Base-by-base conservation (phyloP, 768 basidiomycete species). In the Psilocybe cubensis region DNA sequence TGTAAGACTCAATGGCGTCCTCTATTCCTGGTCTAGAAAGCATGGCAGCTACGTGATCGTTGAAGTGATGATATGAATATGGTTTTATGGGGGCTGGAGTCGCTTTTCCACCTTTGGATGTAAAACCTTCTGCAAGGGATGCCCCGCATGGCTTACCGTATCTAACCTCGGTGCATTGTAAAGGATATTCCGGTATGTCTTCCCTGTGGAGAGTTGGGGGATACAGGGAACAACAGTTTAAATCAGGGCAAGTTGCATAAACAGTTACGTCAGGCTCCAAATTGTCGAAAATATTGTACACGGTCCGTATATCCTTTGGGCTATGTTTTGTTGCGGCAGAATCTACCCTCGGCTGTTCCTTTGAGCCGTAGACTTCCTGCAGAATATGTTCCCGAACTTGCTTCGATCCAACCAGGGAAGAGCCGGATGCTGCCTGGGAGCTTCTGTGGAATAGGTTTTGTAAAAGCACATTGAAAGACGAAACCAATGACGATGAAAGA, bases 1-100 rank as follows among this genome's bases (percentile, higher is more conserved):
- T 35, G 18, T 55, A 31, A 4, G 14, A 1, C 35, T 51, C 25
- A 18, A 59, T 59, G 2, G 47, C 58, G 20, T 48, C 46, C 21
- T 60, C 59, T 20, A 60, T 12, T 1, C 59, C 59, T 12, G 59
- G 49, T 12, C 50, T 40, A 4, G 59, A 47, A 11, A 60, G 42
- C 59, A 60, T 60, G 4, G 44, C 0, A 1, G 43, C 59, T 3
- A 60, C 59, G 14, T 60, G 59, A 44, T 56, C 48, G 21, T 60
- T 47, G 38, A 60, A 60, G 23, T 60, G 54, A 21, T 56, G 41
- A 21, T 60, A 60, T 1, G 29, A 11, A 28, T 42, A 60, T 14
- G 43, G 28, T 33, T 60, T 60, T 35, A 56, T 52, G 11, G 35
- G 59, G 20, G 38, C 31, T 1, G 55, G 59, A 33, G 52, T 14